phyloP scores from a whole-genome alignment of 2,329 filamentous ascomycete genomes.

The Aspergillus sp. region DNA sequence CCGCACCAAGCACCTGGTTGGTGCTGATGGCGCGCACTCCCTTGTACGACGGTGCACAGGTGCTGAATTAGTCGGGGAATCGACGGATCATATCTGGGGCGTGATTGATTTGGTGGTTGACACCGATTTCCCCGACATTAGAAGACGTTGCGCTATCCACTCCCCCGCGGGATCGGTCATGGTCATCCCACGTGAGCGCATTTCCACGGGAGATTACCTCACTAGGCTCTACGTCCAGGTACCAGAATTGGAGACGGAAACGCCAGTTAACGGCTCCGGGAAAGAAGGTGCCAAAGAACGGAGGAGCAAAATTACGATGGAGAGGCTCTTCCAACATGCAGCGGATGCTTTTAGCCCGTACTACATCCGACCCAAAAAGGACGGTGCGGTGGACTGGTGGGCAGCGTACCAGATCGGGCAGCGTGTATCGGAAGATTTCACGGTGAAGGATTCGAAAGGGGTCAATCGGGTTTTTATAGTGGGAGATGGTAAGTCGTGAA shows the following conservation, averaged over 20 bases:
- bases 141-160: constrained; percentile 71
- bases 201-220: constrained; percentile 55
- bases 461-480: constrained; percentile 65
- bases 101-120: constrained; percentile 66
- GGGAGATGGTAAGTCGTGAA: constrained; percentile 46
- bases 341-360: constrained; percentile 60
- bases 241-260: constrained; percentile 22
- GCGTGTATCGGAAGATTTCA: constrained; percentile 43
- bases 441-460: constrained; percentile 57
- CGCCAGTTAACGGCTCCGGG: constrained; percentile 35
- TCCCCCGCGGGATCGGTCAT: constrained; percentile 67
- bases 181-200: constrained; percentile 64
- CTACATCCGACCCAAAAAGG: constrained; percentile 49
- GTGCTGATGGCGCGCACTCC: constrained; percentile 63
- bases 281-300: constrained; percentile 55
- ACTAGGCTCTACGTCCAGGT: constrained; percentile 57
- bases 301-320: constrained; percentile 54
- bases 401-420: constrained; percentile 71
- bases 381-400: constrained; percentile 62
- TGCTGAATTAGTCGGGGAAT: constrained; percentile 54
- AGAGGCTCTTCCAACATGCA: constrained; percentile 57
- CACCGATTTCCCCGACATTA: constrained; percentile 70
- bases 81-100: constrained; percentile 64
- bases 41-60: constrained; percentile 52
- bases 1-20: constrained; percentile 61